Conservation (phyloP, 2,329 filamentous ascomycete genomes). For the Aspergillus sp. region DNA sequence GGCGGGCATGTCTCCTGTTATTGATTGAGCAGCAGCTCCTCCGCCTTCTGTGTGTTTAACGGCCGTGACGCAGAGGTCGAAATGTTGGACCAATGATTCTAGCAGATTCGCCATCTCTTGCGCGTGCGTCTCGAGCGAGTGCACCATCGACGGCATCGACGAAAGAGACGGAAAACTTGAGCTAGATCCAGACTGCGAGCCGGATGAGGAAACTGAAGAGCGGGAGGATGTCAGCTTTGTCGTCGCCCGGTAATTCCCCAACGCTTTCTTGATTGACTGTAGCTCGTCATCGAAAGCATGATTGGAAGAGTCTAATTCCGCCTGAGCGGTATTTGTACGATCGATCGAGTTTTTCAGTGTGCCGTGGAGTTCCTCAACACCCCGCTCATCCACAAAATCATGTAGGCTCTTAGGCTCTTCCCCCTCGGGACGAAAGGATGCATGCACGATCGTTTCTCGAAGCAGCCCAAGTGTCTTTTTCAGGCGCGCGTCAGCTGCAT, state of each 20-base stretch:
- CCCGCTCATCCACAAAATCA: constrained; percentile 66
- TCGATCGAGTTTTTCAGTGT: constrained; percentile 62
- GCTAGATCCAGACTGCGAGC: constrained; percentile 33
- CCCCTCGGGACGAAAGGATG: constrained; percentile 52
- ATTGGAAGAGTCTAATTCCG: constrained; percentile 53
- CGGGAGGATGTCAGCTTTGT: constrained; percentile 42
- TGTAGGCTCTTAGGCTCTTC: constrained; percentile 57
- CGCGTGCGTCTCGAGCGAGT: constrained; percentile 69
- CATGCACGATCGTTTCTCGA: constrained; percentile 58
- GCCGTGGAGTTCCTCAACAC: constrained; percentile 58
- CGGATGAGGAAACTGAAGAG: constrained; percentile 33
- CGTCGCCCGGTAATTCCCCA: constrained; percentile 45
- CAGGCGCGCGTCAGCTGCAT: constrained; percentile 59
- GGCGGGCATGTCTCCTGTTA: constrained; percentile 61
- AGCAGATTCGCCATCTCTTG: constrained; percentile 80
- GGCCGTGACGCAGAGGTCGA: constrained; percentile 89
- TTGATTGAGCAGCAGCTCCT: constrained; percentile 67
- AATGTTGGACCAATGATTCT: constrained; percentile 79
- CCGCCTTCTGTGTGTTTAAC: constrained; percentile 86
- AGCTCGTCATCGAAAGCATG: constrained; percentile 74
- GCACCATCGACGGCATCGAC: constrained; percentile 55
- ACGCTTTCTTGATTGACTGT: constrained; percentile 60
- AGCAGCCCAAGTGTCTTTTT: constrained; percentile 56
- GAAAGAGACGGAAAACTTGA: constrained; percentile 38
- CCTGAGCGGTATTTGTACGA: constrained; percentile 60